Percentiles rank a stretch among this genome's conserved stretches.
Conservation (phyloP, 768 basidiomycete genomes). For the Dentipellis sp. region DNA sequence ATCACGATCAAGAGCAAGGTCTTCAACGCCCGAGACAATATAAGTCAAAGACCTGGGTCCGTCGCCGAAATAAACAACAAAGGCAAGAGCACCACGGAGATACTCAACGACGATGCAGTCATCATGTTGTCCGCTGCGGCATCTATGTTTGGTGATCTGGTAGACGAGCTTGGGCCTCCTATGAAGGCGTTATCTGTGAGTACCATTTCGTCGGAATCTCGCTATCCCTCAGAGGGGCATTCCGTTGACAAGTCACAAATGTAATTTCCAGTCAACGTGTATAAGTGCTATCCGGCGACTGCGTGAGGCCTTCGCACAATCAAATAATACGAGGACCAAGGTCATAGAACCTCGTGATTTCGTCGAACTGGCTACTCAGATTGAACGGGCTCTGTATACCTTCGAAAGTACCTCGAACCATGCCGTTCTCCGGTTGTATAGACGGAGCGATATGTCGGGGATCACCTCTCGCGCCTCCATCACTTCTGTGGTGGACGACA, state of each 20-base stretch:
- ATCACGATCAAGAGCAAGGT: conserved; percentile 23
- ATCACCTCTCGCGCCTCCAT: conserved; percentile 16
- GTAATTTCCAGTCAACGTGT: conserved; percentile 42
- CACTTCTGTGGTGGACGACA: conserved; percentile 22
- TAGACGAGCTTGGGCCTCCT: conserved; percentile 75
- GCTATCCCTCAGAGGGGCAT: neutral
- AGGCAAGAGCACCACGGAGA: conserved; percentile 12
- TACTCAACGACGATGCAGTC: conserved; percentile 22
- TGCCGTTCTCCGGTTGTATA: conserved; percentile 70
- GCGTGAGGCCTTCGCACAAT: conserved; percentile 54
- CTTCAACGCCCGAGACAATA: neutral
- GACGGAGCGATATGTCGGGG: conserved; percentile 31
- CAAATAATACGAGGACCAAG: conserved; percentile 20
- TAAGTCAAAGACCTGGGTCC: neutral
- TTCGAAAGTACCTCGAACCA: conserved; percentile 83
- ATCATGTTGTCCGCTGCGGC: conserved; percentile 55
- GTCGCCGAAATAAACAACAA: conserved; percentile 14
- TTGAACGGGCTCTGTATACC: conserved; percentile 58
- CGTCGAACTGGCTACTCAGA: conserved; percentile 48
- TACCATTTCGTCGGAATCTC: neutral
- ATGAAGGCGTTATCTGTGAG: conserved; percentile 65
- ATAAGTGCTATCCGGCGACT: conserved; percentile 52
- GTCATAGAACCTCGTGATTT: conserved; percentile 51
- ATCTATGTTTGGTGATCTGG: conserved; percentile 66
- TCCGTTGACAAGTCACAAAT: neutral